Percentiles rank a stretch among this genome's conserved stretches.
phyloP scores from a whole-genome alignment of 257 asterid species.

The Eucommia ulmoides region DNA sequence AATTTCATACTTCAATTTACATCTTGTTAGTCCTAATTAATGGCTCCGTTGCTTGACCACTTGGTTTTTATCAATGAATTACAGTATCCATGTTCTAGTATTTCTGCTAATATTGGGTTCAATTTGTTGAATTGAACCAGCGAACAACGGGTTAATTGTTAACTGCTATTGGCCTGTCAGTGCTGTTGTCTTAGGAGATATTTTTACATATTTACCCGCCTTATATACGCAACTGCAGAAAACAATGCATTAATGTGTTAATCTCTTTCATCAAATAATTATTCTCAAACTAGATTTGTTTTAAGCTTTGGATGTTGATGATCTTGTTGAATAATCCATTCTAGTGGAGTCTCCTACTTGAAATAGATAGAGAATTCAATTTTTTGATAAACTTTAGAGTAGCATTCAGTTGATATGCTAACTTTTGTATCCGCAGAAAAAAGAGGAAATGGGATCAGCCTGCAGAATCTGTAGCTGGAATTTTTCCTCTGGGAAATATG shows the following conservation, averaged over 20 bases:
- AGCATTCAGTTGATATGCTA: constrained; percentile 7
- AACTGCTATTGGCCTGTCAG: not conserved
- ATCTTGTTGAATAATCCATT: not conserved
- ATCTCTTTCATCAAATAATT: not conserved
- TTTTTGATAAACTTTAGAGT: not conserved
- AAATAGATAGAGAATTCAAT: not conserved
- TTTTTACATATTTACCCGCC: too few relatives aligned
- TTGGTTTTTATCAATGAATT: too few relatives aligned
- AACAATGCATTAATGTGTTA: not conserved
- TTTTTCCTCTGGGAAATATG: constrained; percentile 36
- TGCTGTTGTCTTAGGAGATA: too few relatives aligned
- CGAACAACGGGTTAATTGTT: not conserved
- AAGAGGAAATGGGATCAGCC: constrained; percentile 98
- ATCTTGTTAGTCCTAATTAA: not conserved
- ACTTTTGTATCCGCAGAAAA: constrained; percentile 28
- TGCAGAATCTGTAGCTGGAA: constrained; percentile 55
- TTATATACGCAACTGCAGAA: not conserved
- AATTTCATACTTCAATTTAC: not conserved
- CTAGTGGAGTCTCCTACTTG: not conserved
- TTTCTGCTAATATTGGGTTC: not conserved
- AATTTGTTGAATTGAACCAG: not conserved
- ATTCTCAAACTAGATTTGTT: too few relatives aligned
- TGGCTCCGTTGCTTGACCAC: too few relatives aligned
- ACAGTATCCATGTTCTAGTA: too few relatives aligned
- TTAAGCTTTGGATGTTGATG: too few relatives aligned